Evolutionary conservation across 2,329 filamentous ascomycete species (phyloP).

Genomic region (Aspergillus awamori): DNA sequence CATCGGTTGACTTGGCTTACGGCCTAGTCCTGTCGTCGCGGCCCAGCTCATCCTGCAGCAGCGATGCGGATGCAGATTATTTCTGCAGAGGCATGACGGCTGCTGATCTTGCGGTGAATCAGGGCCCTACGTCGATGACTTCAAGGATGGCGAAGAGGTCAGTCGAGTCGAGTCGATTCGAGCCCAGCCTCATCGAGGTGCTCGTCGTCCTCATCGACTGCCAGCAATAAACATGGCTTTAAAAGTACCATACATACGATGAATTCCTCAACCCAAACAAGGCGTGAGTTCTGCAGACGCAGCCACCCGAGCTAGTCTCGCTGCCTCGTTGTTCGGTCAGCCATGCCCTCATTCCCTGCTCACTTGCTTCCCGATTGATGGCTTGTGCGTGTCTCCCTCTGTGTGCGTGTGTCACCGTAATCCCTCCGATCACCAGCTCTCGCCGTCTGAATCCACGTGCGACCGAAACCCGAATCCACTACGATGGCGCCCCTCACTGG

Average conservation of each 20-base stretch:
- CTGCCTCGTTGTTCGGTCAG: conserved; percentile 9
- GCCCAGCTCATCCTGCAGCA: conserved; percentile 3
- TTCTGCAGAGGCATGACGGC: conserved; percentile 6
- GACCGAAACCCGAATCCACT: conserved; percentile 25
- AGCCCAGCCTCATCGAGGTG: not conserved
- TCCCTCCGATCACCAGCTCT: conserved; percentile 20
- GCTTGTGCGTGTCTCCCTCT: not conserved
- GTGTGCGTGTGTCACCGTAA: not conserved
- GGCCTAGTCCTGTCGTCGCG: not conserved
- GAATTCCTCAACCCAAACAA: not conserved
- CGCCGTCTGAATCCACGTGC: conserved; percentile 36
- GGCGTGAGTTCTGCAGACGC: conserved; percentile 12
- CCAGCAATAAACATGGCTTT: not conserved
- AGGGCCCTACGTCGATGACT: not conserved
- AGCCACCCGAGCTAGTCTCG: conserved; percentile 10
- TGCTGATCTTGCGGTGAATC: conserved; percentile 3
- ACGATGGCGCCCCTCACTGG: conserved; percentile 31
- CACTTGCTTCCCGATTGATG: not conserved
- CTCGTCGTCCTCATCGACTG: not conserved
- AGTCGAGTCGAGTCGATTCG: not conserved
- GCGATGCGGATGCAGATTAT: not conserved
- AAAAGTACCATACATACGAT: conserved; percentile 1
- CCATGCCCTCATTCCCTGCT: not conserved
- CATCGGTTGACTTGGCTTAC: not conserved
- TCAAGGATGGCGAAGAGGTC: not conserved